phyloP scores from a whole-genome alignment of 192 early-diverging fungal genomes.

The Linnemannia schmuckeri region DNA sequence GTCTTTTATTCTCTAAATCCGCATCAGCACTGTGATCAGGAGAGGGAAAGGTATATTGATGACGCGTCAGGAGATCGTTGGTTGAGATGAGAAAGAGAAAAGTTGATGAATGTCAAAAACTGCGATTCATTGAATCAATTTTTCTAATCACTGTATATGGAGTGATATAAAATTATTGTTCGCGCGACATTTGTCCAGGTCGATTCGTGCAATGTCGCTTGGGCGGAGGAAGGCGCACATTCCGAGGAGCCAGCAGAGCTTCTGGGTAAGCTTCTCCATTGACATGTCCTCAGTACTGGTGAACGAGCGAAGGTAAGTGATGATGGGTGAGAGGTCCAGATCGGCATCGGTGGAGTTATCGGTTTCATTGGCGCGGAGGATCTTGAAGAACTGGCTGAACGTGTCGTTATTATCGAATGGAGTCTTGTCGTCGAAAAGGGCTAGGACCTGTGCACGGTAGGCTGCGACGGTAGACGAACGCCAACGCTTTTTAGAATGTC shows the following conservation, averaged over 20 bases:
- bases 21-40: too few species aligned
- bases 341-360: not conserved
- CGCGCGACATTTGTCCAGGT: not conserved
- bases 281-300: conserved; percentile 2
- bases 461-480: not conserved
- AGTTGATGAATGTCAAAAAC: too few species aligned
- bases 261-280: not conserved
- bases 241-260: conserved; percentile 16
- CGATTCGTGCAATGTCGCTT: conserved; percentile 20
- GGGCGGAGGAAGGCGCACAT: conserved; percentile 16
- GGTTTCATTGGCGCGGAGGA: not conserved
- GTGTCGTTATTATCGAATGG: not conserved
- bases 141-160: not conserved
- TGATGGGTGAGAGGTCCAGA: not conserved
- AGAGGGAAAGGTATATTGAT: too few species aligned
- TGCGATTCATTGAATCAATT: too few species aligned
- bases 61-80: too few species aligned
- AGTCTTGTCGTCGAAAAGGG: too few species aligned
- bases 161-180: not conserved
- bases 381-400: conserved; percentile 1
- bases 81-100: too few species aligned
- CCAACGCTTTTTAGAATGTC: not conserved
- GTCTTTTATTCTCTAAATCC: too few species aligned
- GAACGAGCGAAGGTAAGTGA: not conserved
- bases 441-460: too few species aligned